phyloP scores from a whole-genome alignment of 2,329 filamentous ascomycete genomes.

The Xylaria sp. region DNA sequence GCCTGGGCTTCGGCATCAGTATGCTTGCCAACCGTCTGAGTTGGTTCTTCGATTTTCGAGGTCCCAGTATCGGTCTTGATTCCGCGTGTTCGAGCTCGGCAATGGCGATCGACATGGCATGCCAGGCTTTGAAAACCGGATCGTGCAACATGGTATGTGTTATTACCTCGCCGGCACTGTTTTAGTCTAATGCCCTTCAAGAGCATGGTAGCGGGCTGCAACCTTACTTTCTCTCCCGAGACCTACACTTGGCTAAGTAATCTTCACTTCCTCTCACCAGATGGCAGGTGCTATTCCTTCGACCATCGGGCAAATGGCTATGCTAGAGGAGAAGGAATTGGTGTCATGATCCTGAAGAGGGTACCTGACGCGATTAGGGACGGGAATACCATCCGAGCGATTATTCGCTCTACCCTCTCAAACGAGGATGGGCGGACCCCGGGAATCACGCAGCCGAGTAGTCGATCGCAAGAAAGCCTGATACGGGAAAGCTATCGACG shows the following conservation, averaged over 20 bases:
- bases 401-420: conserved; percentile 53
- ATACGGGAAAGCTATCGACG: conserved; percentile 50
- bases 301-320: conserved; percentile 60
- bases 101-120: conserved; percentile 18
- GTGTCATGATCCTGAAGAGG: conserved; percentile 48
- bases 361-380: conserved; percentile 54
- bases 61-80: conserved; percentile 48
- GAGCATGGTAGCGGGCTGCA: neutral
- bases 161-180: neutral
- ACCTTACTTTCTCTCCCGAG: neutral
- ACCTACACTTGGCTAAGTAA: neutral
- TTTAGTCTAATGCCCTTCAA: neutral
- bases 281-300: conserved; percentile 49
- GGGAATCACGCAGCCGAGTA: conserved; percentile 60
- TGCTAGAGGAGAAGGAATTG: conserved; percentile 59
- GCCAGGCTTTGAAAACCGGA: conserved; percentile 38
- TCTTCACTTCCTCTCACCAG: conserved; percentile 43
- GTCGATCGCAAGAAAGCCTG: conserved; percentile 50
- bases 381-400: conserved; percentile 47
- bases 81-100: conserved; percentile 50
- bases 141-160: neutral
- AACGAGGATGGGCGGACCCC: conserved; percentile 58
- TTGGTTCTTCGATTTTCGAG: conserved; percentile 48
- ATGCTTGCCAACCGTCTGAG: conserved; percentile 46
- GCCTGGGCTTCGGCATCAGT: conserved; percentile 9